phyloP scores from a whole-genome alignment of 371 early-diverging fungal genomes.

The Actinomucor elegans region DNA sequence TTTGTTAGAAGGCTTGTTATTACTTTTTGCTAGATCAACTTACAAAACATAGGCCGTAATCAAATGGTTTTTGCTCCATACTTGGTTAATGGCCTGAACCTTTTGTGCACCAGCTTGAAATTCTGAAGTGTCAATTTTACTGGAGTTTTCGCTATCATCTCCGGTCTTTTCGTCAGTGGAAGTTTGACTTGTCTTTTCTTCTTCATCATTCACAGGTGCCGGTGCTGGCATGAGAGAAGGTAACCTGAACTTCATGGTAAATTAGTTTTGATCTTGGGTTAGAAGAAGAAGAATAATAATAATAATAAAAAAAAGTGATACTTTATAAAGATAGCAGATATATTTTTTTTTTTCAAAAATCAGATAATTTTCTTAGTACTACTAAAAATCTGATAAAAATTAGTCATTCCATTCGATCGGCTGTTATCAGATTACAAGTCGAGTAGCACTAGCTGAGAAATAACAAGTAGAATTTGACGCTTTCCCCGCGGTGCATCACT shows the following conservation, averaged over 20 bases:
- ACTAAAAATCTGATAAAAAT: background rate
- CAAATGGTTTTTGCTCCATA: slow-evolving; percentile 16
- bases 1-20: background rate
- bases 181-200: background rate
- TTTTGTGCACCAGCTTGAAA: slow-evolving; percentile 8
- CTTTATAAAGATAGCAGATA: too few species aligned
- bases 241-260: slow-evolving; percentile 3
- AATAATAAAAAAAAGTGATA: background rate
- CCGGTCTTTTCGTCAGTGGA: background rate
- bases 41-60: slow-evolving; percentile 11
- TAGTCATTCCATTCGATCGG: too few species aligned
- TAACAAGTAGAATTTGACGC: too few species aligned
- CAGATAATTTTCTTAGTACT: background rate
- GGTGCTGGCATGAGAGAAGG: slow-evolving; percentile 4
- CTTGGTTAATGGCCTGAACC: slow-evolving; percentile 2
- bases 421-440: too few species aligned
- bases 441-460: too few species aligned
- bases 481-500: too few species aligned
- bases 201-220: background rate
- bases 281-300: background rate
- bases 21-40: background rate
- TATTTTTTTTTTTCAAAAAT: background rate
- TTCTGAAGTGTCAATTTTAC: background rate
- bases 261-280: background rate
- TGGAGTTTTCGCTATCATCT: background rate